Conservation (phyloP, 2,329 filamentous ascomycete genomes). For the Colletotrichum sp. region DNA sequence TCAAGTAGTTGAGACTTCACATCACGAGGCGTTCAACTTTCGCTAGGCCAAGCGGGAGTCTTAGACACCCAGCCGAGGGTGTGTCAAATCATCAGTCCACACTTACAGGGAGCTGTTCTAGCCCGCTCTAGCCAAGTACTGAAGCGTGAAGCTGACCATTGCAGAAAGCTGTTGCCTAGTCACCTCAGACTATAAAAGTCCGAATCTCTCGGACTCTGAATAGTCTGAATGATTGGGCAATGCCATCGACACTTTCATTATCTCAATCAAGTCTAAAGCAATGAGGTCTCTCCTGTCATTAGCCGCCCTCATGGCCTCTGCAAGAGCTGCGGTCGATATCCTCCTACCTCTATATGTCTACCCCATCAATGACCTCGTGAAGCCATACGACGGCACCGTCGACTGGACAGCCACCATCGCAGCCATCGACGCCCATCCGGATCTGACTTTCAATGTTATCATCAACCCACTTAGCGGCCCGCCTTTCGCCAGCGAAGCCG, state of each 20-base stretch:
- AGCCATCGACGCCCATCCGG: background rate
- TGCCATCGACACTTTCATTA: background rate
- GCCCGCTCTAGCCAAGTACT: background rate
- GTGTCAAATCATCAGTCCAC: background rate
- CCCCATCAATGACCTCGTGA: background rate
- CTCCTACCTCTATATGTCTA: background rate
- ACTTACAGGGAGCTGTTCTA: background rate
- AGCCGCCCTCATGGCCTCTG: background rate
- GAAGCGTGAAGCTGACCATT: background rate
- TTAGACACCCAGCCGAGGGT: background rate
- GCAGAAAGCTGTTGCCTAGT: background rate
- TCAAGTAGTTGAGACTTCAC: background rate
- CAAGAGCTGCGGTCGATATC: background rate
- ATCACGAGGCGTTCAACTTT: background rate
- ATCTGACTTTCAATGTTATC: background rate
- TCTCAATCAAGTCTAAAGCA: background rate
- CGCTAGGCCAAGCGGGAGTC: background rate
- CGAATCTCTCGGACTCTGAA: background rate
- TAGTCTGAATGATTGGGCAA: background rate
- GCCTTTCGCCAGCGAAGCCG: background rate
- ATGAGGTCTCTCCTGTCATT: background rate
- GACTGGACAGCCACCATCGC: background rate
- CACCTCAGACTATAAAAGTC: background rate
- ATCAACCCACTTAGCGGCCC: background rate
- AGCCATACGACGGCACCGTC: background rate